Evolutionary conservation across 768 basidiomycete genomes (phyloP).

Genomic region (Brasilioporus rufonigricans): DNA sequence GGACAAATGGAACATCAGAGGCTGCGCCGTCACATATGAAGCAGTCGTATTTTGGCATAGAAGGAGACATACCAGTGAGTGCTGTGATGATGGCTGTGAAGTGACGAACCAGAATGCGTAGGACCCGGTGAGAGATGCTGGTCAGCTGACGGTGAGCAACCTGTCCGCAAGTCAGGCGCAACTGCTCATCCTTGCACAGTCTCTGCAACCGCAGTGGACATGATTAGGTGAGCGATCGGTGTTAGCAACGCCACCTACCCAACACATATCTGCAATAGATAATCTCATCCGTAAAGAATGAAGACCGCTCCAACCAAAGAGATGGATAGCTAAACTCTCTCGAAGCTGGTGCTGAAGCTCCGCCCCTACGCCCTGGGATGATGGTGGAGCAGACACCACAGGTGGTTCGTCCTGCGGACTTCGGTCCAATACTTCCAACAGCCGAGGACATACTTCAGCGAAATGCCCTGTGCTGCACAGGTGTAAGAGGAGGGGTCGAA

Average conservation of each 20-base stretch:
- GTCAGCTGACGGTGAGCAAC: constrained; percentile 52
- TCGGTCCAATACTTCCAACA: constrained; percentile 46
- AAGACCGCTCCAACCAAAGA: constrained; percentile 62
- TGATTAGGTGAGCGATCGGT: constrained; percentile 18
- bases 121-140: constrained; percentile 50
- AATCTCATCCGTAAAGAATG: constrained; percentile 56
- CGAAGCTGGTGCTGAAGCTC: constrained; percentile 47
- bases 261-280: constrained; percentile 43
- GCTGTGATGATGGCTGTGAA: constrained; percentile 43
- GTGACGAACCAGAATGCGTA: constrained; percentile 58
- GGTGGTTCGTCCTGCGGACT: constrained; percentile 34
- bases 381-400: constrained; percentile 32
- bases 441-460: constrained; percentile 36
- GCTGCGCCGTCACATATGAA: constrained; percentile 37
- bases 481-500: constrained; percentile 33
- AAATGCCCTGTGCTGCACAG: constrained; percentile 38
- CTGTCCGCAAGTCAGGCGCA: constrained; percentile 46
- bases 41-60: constrained; percentile 2
- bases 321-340: constrained; percentile 48
- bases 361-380: constrained; percentile 26
- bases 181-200: constrained; percentile 41
- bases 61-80: constrained; percentile 42
- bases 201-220: constrained; percentile 41
- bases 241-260: constrained; percentile 31
- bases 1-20: constrained; percentile 62